Evolutionary conservation across 2,329 filamentous ascomycete genomes (phyloP).

Genomic region (Microcyclospora tardicrescens): DNA sequence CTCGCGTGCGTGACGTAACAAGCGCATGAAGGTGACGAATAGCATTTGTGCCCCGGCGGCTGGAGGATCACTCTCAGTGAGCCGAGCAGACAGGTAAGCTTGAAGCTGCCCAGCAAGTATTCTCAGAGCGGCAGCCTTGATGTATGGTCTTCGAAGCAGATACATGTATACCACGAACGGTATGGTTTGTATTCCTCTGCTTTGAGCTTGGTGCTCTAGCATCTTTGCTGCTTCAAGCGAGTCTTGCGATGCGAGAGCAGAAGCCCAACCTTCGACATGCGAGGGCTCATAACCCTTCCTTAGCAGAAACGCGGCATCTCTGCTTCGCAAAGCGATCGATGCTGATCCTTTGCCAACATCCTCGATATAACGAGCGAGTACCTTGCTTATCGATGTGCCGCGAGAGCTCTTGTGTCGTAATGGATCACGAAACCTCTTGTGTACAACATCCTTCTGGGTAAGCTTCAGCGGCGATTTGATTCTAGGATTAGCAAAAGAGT

Average conservation of each 20-base stretch:
- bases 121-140: constrained; percentile 31
- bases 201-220: constrained; percentile 4
- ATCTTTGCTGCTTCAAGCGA: constrained; percentile 9
- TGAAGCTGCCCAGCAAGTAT: background rate
- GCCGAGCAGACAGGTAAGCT: too few relatives aligned
- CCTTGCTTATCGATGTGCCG: too few relatives aligned
- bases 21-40: constrained; percentile 31
- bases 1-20: constrained; percentile 38
- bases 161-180: constrained; percentile 37
- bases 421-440: too few relatives aligned
- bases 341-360: constrained; percentile 4
- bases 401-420: too few relatives aligned
- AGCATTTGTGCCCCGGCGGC: background rate
- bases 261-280: constrained; percentile 16
- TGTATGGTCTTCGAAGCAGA: constrained; percentile 31
- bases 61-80: too few relatives aligned
- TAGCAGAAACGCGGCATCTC: constrained; percentile 7
- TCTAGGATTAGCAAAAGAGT: constrained; percentile 4
- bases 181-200: constrained; percentile 8
- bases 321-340: constrained; percentile 2
- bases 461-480: too few relatives aligned
- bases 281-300: constrained; percentile 7
- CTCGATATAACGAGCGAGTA: background rate
- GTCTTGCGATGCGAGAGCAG: constrained; percentile 11
- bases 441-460: too few relatives aligned